phyloP scores from a whole-genome alignment of 2,329 filamentous ascomycete species.

The Fusarium transvaalense region DNA sequence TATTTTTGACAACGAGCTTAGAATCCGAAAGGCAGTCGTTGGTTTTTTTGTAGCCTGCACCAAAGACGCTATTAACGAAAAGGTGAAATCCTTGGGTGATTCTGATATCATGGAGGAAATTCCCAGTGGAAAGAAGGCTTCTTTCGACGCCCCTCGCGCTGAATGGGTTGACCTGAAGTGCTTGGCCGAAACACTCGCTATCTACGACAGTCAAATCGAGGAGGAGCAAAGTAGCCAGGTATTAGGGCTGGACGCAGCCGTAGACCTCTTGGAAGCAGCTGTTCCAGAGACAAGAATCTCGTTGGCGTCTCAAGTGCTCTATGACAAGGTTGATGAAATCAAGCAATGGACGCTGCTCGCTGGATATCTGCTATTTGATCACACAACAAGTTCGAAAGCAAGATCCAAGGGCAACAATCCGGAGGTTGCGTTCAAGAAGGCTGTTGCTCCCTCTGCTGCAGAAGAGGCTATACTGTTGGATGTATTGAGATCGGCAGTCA shows the following conservation, averaged over 20 bases:
- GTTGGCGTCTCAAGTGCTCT: slow-evolving; percentile 86
- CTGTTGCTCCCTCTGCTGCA: slow-evolving; percentile 77
- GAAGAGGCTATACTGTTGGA: slow-evolving; percentile 91
- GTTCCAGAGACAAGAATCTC: slow-evolving; percentile 84
- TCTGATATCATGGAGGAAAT: slow-evolving; percentile 79
- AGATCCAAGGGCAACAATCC: slow-evolving; percentile 65
- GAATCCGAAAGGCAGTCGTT: slow-evolving; percentile 88
- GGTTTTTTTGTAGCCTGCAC: slow-evolving; percentile 92
- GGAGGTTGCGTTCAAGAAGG: slow-evolving; percentile 74
- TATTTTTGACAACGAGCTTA: slow-evolving; percentile 87
- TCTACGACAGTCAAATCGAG: slow-evolving; percentile 80
- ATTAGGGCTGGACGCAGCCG: slow-evolving; percentile 63
- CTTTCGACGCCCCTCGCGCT: slow-evolving; percentile 79
- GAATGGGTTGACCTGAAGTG: slow-evolving; percentile 95
- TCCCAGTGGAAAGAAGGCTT: slow-evolving; percentile 77
- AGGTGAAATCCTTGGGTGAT: slow-evolving; percentile 86
- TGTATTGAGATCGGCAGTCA: slow-evolving; percentile 85
- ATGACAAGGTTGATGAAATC: slow-evolving; percentile 83
- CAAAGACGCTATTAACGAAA: slow-evolving; percentile 81
- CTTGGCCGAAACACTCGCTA: slow-evolving; percentile 83
- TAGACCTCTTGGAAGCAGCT: slow-evolving; percentile 70
- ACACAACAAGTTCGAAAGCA: slow-evolving; percentile 73
- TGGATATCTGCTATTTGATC: slow-evolving; percentile 92
- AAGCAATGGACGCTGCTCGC: slow-evolving; percentile 89
- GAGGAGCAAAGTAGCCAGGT: slow-evolving; percentile 64